Evolutionary conservation across 352 stramenopile species (phyloP), one percentile per base, ranked within the genome.

Genomic region (Phytophthora meadii): DNA sequence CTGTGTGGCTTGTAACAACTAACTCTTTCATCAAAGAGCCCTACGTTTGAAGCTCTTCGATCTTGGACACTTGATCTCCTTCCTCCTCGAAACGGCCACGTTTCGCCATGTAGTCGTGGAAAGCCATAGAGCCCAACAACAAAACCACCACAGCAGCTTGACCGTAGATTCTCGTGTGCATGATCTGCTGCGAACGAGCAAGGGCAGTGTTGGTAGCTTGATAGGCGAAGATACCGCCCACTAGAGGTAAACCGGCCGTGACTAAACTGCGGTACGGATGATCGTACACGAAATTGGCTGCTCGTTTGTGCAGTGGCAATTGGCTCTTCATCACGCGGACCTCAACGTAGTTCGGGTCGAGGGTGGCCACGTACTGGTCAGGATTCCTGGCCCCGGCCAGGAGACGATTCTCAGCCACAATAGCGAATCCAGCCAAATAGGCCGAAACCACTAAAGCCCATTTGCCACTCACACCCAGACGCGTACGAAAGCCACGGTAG

Each of bases 81-180:
- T 62, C 51, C 32, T 79, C 60, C 32, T 74, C 66, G 48, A 74
- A 82, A 30, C 65, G 71, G 34, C 74, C 74, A 27, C 55, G 71
- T 12, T 76, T 77, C 34, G 34, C 37, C 72, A 82, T 82, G 54
- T 75, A 82, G 58, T 82, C 74, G 19, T 79, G 55, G 48, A 82
- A 81, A 27, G 57, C 74, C 74, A 82, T 82, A 14, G 74, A 74
- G 39, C 57, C 51, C 15, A 82, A 54, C 32, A 82, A 44, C 15
- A 82, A 27, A 4, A 54, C 55, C 47, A 82, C 68, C 32, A 76
- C 60, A 3, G 72, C 59, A 27, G 62, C 61, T 12, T 81, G 74
- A 39, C 74, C 74, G 53, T 82, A 82, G 54, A 82, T 77, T 42
- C 74, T 68, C 47, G 74, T 79, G 64, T 82, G 74, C 74, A 82